phyloP scores from a whole-genome alignment of 2,329 filamentous ascomycete genomes.

The Capronia coronata region DNA sequence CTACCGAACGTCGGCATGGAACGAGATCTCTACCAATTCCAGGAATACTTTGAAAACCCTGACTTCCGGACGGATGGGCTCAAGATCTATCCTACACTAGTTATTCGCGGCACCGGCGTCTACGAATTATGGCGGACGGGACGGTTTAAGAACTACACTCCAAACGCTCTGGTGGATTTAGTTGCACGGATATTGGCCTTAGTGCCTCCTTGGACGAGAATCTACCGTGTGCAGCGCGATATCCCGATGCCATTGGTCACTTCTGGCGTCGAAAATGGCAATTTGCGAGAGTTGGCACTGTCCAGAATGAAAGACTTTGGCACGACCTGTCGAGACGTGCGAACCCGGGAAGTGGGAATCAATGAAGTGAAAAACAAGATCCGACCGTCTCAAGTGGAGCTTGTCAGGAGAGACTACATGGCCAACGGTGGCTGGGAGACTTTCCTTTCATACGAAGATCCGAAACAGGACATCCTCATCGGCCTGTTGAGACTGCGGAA shows the following conservation, averaged over 20 bases:
- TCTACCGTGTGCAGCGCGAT: slow-evolving; percentile 96
- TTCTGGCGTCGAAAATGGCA: slow-evolving; percentile 95
- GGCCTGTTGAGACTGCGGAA: slow-evolving; percentile 82
- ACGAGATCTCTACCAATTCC: slow-evolving; percentile 90
- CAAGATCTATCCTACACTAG: slow-evolving; percentile 96
- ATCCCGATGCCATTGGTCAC: slow-evolving; percentile 99
- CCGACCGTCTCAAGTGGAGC: slow-evolving; percentile 87
- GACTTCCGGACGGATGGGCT: slow-evolving; percentile 92
- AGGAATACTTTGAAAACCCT: slow-evolving; percentile 96
- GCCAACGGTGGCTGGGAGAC: slow-evolving; percentile 99
- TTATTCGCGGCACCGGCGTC: slow-evolving; percentile 90
- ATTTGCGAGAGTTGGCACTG: slow-evolving; percentile 83
- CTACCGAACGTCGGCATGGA: slow-evolving; percentile 98
- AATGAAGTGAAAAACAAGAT: slow-evolving; percentile 99
- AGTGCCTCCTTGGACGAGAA: slow-evolving; percentile 94
- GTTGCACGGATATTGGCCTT: slow-evolving; percentile 93
- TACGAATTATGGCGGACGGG: slow-evolving; percentile 98
- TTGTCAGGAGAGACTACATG: slow-evolving; percentile 85
- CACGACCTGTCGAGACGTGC: slow-evolving; percentile 90
- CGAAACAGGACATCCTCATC: slow-evolving; percentile 96
- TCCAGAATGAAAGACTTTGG: slow-evolving; percentile 99
- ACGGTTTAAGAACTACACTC: slow-evolving; percentile 96
- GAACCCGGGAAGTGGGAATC: slow-evolving; percentile 92
- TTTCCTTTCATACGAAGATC: slow-evolving; percentile 94
- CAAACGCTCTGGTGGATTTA: slow-evolving; percentile 90